Evolutionary conservation across 163 green algal species (phyloP), one percentile per base, ranked within the genome.

Genomic region (Scenedesmus sp.): DNA sequence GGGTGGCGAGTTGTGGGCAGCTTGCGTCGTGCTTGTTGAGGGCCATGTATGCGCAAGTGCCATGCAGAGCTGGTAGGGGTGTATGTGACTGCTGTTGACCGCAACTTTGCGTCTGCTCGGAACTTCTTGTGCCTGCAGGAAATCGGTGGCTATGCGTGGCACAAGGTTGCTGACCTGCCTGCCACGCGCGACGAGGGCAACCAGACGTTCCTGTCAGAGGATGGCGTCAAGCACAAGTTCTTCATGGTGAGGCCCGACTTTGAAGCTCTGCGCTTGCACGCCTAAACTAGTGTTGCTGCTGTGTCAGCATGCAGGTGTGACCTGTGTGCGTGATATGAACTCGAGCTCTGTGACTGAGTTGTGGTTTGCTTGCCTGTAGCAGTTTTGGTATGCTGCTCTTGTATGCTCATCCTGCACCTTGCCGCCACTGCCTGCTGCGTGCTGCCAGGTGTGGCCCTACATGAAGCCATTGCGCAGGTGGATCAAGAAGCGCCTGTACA

Each of bases 71-170:
- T 46, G 34, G 34, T 46, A 46, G 34, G 34, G 34, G 34, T 46
- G 34, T 46, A 46, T 46, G 34, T 46, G 34, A 46, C 34, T 46
- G 34, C 34, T 46, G 34, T 46, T 46, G 34, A 46, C 16, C 26
- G 4, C 66, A 76, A 34, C 66, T 15, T 52, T 7, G 12, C 13
- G 70, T 23, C 70, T 79, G 70, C 70, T 79, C 23, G 70, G 4
- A 46, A 46, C 34, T 76, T 16, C 66, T 76, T 76, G 66, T 4
- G 57, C 12, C 4, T 52, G 56, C 90, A 96, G 94, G 97, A 98
- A 89, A 98, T 98, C 89, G 96, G 97, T 18, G 97, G 92, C 0
- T 97, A 96, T 92, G 96, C 91, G 0, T 98, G 97, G 97, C 94
- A 98, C 91, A 86, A 91, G 5, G 66, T 98, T 1, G 84, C 92